phyloP scores from a whole-genome alignment of 805 yeast genomes.

The Candida peoriensis region DNA sequence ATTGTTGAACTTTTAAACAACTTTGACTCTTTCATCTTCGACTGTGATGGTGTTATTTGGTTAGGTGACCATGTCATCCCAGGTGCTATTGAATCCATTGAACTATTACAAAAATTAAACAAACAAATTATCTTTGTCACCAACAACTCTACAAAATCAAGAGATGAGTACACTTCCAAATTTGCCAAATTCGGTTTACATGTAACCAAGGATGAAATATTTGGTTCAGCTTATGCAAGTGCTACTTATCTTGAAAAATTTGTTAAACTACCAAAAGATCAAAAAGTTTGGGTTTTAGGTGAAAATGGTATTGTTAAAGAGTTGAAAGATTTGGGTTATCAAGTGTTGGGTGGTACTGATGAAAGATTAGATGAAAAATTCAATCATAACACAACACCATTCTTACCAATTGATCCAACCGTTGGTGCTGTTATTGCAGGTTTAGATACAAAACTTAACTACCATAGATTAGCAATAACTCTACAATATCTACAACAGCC shows the following conservation, averaged over 20 bases:
- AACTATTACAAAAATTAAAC: slow-evolving; percentile 42
- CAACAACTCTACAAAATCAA: slow-evolving; percentile 89
- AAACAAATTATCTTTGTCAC: slow-evolving; percentile 87
- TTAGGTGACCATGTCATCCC: slow-evolving; percentile 80
- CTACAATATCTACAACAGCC: slow-evolving; percentile 71
- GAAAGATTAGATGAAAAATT: slow-evolving; percentile 49
- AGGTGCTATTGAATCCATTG: slow-evolving; percentile 68
- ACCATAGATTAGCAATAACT: slow-evolving; percentile 75
- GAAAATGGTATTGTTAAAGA: slow-evolving; percentile 84
- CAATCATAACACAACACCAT: slow-evolving; percentile 49
- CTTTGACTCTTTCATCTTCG: slow-evolving; percentile 86
- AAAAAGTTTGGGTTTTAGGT: slow-evolving; percentile 87
- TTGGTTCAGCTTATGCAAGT: slow-evolving; percentile 89
- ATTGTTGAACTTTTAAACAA: slow-evolving; percentile 51
- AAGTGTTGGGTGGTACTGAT: slow-evolving; percentile 80
- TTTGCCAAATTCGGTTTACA: slow-evolving; percentile 51
- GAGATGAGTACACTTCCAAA: slow-evolving; percentile 70
- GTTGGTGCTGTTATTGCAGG: slow-evolving; percentile 94
- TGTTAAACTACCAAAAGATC: slow-evolving; percentile 62
- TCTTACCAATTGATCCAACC: slow-evolving; percentile 54
- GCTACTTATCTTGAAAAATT: slow-evolving; percentile 82
- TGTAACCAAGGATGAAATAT: slow-evolving; percentile 61
- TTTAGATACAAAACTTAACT: slow-evolving; percentile 69
- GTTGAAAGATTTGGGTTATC: slow-evolving; percentile 66
- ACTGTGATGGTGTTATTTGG: slow-evolving; percentile 98